These are phyloP conservation scores for Kodamaea plutei DNA, from an alignment of 1,139 yeast species.

Conservation along the genomic window DNA sequence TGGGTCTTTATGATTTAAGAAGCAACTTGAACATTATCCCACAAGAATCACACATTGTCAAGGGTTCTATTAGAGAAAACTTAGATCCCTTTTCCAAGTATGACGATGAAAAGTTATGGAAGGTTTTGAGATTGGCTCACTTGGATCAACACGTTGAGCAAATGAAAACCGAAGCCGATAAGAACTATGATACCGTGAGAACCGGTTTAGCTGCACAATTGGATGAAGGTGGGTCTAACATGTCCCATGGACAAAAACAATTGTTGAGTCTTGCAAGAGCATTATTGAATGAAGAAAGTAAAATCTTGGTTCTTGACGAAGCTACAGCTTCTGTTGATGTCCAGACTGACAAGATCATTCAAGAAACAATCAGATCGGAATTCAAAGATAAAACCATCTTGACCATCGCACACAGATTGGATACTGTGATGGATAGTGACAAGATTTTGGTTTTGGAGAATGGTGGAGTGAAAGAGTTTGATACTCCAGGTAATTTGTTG, in stretches of 20 bases:
- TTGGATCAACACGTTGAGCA: slow-evolving; percentile 28
- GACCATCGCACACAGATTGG: slow-evolving; percentile 36
- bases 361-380: slow-evolving; percentile 29
- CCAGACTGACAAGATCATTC: slow-evolving; percentile 32
- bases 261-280: slow-evolving; percentile 37
- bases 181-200: too few relatives aligned
- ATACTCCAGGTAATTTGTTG: slow-evolving; percentile 25
- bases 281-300: slow-evolving; percentile 27
- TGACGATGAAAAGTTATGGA: slow-evolving; percentile 31
- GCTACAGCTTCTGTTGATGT: slow-evolving; percentile 40
- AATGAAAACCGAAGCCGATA: slow-evolving; percentile 24
- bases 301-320: slow-evolving; percentile 33
- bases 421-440: slow-evolving; percentile 34
- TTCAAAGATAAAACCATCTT: slow-evolving; percentile 32
- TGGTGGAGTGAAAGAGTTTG: slow-evolving; percentile 32
- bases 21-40: slow-evolving; percentile 35
- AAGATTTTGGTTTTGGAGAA: slow-evolving; percentile 29
- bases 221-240: slow-evolving; percentile 33
- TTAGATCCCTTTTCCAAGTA: slow-evolving; percentile 32
- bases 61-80: slow-evolving; percentile 33
- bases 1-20: slow-evolving; percentile 35
- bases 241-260: slow-evolving; percentile 37
- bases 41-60: slow-evolving; percentile 35
- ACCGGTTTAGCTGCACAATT: slow-evolving; percentile 22
- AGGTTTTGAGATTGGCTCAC: slow-evolving; percentile 32